Percentiles rank a stretch among this genome's conserved stretches.
Evolutionary conservation across 225 moss, liverwort and hornwort species (phyloP).

Genomic region (Takakia lepidozioides): DNA sequence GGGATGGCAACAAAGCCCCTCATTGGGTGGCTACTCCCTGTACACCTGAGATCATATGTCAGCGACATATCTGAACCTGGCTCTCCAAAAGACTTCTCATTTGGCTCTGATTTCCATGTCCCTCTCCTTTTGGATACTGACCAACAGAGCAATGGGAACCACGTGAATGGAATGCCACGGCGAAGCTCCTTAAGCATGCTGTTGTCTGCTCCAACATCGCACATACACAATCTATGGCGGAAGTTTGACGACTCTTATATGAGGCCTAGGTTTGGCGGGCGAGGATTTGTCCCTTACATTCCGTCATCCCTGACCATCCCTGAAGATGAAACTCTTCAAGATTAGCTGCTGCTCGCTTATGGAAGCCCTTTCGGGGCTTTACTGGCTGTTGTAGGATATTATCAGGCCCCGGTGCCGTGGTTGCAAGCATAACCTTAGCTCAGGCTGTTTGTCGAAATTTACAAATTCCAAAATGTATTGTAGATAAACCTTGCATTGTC

Average conservation of each 20-base stretch:
- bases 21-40: conserved; percentile 53
- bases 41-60: background rate
- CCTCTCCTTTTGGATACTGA: conserved; percentile 20
- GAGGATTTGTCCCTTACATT: conserved; percentile 54
- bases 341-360: too few species aligned
- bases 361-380: too few species aligned
- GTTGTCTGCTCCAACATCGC: conserved; percentile 49
- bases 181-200: conserved; percentile 46
- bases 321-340: too few species aligned
- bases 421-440: too few species aligned
- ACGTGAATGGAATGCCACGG: conserved; percentile 1
- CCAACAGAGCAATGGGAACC: background rate
- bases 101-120: conserved; percentile 8
- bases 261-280: conserved; percentile 76
- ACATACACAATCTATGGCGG: conserved; percentile 63
- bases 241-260: conserved; percentile 68
- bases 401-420: too few species aligned
- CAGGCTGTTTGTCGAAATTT: too few species aligned
- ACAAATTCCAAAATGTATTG: too few species aligned
- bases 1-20: conserved; percentile 62
- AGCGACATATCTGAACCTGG: conserved; percentile 45
- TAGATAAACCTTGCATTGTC: too few species aligned
- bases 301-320: conserved; percentile 24
- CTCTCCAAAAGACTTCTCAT: conserved; percentile 36
- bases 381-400: too few species aligned